Evolutionary conservation across 2,329 filamentous ascomycete species (phyloP), one percentile per base, ranked within the genome.

Genomic region (Thelonectria olida): DNA sequence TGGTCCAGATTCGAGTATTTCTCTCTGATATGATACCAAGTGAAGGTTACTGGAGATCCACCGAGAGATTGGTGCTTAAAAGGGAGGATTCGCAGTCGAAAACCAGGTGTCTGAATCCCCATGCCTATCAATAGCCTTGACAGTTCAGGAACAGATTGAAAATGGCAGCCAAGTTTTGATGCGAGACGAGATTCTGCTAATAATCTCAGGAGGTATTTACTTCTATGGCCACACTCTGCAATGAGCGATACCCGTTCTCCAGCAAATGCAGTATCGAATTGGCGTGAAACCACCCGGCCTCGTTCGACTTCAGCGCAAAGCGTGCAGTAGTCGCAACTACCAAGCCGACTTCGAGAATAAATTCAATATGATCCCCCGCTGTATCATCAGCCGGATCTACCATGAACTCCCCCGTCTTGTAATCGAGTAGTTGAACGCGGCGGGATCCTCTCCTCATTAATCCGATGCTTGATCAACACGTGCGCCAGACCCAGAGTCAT

Each of bases 381-480:
- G 41, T 41, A 13, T 31, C 49, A 12, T 41, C 25, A 13, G 53
- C 42, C 6, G 34, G 23, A 23, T 48, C 22, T 7, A 55, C 53
- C 22, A 25, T 55, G 34, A 55, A 55, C 10, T 48, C 49, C 19
- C 53, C 53, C 22, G 53, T 49, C 31, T 45, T 23, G 10, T 42
- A 42, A 41, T 55, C 42, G 13, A 55, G 15, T 42, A 55, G 31
- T 55, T 55, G 31, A 55, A 55, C 19, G 53, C 53, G n/a, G 49
- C 7, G 53, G 53, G 7, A 55, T 49, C 31, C 36, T 31, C 6
- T 55, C 53, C 25, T 39, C 23, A 5, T 7, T n/a, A 23, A 55
- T 41, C 2, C 44, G 42, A 17, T 55, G n/a, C 17, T 39, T 55
- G n/a, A 12, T 12, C 23, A 55, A 8, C n/a, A 28, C 53, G 25